Conservation (phyloP, 2,329 filamentous ascomycete species). For the Botrytis porri region DNA sequence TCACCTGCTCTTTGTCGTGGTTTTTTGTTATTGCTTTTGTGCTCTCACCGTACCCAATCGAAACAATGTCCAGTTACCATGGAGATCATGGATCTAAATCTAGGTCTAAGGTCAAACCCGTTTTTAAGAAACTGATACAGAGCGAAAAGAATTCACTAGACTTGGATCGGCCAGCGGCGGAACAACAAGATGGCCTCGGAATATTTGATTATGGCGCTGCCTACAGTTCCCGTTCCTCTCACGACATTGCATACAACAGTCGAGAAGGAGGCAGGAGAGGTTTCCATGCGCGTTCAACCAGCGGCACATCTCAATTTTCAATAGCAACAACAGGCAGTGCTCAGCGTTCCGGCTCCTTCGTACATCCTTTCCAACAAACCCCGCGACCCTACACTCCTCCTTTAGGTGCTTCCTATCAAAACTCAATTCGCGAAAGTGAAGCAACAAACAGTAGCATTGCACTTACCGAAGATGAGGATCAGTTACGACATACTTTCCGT, state of each 20-base stretch:
- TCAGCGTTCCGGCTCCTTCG: constrained; percentile 45
- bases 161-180: constrained; percentile 57
- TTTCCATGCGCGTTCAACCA: constrained; percentile 55
- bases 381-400: constrained; percentile 60
- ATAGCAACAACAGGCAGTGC: constrained; percentile 54
- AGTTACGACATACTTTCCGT: constrained; percentile 28
- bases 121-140: constrained; percentile 52
- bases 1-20: background rate
- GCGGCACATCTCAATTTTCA: constrained; percentile 53
- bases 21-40: constrained; percentile 5
- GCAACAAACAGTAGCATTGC: constrained; percentile 44
- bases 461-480: constrained; percentile 37
- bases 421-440: constrained; percentile 52
- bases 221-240: constrained; percentile 28
- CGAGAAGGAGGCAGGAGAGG: constrained; percentile 28
- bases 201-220: constrained; percentile 37
- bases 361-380: constrained; percentile 64
- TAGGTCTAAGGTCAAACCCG: constrained; percentile 49
- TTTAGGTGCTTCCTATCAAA: constrained; percentile 50
- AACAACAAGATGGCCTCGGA: constrained; percentile 49
- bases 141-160: constrained; percentile 63
- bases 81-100: constrained; percentile 29
- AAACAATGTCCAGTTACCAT: constrained; percentile 32
- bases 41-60: constrained; percentile 12
- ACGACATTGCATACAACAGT: constrained; percentile 32